phyloP scores from a whole-genome alignment of 1,284 basidiomycete genomes.

The Puccinia triticina region DNA sequence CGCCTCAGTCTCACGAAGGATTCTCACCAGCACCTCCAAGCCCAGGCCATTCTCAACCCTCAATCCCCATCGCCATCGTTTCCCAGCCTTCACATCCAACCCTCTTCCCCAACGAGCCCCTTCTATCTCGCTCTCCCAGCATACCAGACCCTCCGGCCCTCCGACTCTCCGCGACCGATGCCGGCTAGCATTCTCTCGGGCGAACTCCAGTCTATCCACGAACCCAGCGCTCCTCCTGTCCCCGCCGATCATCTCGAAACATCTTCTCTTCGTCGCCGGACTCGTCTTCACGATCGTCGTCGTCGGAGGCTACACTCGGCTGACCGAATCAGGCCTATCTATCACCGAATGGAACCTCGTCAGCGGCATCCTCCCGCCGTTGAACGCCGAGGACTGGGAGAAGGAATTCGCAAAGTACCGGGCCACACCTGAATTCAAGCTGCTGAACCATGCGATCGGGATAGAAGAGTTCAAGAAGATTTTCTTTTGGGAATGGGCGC shows the following conservation, averaged over 20 bases:
- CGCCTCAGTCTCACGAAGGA: too few species aligned
- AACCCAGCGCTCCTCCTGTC: background rate
- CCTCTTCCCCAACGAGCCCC: too few species aligned
- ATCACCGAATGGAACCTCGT: conserved; percentile 98
- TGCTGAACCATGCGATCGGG: conserved; percentile 83
- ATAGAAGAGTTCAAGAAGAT: conserved; percentile 93
- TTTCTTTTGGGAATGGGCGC: conserved; percentile 98
- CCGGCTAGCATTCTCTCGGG: background rate
- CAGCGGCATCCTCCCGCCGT: conserved; percentile 83
- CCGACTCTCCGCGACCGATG: background rate
- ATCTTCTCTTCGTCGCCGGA: conserved; percentile 79
- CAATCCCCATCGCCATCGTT: too few species aligned
- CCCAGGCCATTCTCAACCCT: too few species aligned
- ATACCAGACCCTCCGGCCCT: too few species aligned
- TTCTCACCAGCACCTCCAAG: too few species aligned
- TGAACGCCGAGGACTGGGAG: conserved; percentile 77
- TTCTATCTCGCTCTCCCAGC: too few species aligned
- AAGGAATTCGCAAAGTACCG: conserved; percentile 94
- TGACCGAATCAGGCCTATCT: conserved; percentile 95
- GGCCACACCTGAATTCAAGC: conserved; percentile 87
- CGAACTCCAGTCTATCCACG: background rate
- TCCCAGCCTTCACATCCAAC: too few species aligned
- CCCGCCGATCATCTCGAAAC: conserved; percentile 70
- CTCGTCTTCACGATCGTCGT: conserved; percentile 90
- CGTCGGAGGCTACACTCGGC: conserved; percentile 91